Percentiles rank a stretch among this genome's conserved stretches.
Evolutionary conservation across 108 stramenopile species (phyloP).

Genomic region (Skeletonema potamos): DNA sequence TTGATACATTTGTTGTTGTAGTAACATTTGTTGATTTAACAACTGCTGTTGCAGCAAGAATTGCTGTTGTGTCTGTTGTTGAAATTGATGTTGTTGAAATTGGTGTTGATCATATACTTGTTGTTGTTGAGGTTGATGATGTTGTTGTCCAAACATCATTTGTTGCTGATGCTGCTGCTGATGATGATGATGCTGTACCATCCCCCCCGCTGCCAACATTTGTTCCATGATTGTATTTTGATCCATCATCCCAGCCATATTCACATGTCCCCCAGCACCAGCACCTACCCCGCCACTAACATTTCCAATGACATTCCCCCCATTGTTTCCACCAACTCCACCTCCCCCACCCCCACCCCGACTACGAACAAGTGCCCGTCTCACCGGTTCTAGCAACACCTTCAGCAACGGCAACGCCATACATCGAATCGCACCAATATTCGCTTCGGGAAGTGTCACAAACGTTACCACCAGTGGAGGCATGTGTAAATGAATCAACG

Average conservation of each 20-base stretch:
- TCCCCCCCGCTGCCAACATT: constrained; percentile 3
- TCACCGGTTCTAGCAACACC: constrained; percentile 36
- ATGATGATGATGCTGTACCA: constrained; percentile 7
- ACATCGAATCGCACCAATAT: constrained; percentile 27
- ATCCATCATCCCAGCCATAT: not conserved
- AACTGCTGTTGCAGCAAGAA: not conserved
- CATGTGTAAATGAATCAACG: constrained; percentile 45
- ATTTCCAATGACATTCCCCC: constrained; percentile 4
- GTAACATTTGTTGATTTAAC: no score
- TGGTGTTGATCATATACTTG: constrained; percentile 7
- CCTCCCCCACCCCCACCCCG: constrained; percentile 8
- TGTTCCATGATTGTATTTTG: not conserved
- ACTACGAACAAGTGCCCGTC: constrained; percentile 33
- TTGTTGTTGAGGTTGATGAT: constrained; percentile 1
- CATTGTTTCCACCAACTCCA: no score
- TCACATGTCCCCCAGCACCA: not conserved
- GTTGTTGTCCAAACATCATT: not conserved
- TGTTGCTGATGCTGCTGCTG: constrained; percentile 15
- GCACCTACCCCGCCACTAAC: not conserved
- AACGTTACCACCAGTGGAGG: constrained; percentile 49
- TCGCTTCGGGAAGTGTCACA: constrained; percentile 30
- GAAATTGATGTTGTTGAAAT: constrained; percentile 10
- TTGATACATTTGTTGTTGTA: constrained; percentile 26
- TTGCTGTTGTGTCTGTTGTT: constrained; percentile 7
- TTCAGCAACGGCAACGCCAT: constrained; percentile 27